Conservation (phyloP, 331 rosid genomes). For the Malus hybrid region DNA sequence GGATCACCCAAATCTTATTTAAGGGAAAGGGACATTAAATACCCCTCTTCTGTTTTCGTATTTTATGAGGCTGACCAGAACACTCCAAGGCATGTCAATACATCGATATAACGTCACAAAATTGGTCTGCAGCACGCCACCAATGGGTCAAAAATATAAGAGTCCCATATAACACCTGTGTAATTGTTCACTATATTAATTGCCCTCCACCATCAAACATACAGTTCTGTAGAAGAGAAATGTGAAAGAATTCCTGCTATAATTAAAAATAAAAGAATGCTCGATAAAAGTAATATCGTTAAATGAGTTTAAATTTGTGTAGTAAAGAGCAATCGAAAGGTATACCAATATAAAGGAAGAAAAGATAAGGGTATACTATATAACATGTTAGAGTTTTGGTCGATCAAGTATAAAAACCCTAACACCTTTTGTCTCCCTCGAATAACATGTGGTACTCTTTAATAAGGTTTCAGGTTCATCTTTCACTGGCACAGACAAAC, state of each 20-base stretch:
- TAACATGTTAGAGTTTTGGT: too few species aligned
- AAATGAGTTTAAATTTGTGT: too few species aligned
- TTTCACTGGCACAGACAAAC: constrained; percentile 24
- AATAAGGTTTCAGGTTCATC: not conserved
- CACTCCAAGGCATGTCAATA: not conserved
- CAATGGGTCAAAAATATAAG: too few species aligned
- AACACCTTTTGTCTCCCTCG: constrained; percentile 25
- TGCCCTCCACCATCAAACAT: too few species aligned
- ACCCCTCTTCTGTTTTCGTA: not conserved
- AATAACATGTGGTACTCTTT: not conserved
- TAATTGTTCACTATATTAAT: too few species aligned
- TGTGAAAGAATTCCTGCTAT: too few species aligned
- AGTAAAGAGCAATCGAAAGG: not conserved
- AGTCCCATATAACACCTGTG: too few species aligned
- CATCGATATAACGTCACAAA: not conserved
- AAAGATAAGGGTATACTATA: too few species aligned
- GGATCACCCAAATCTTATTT: not conserved
- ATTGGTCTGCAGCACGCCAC: not conserved
- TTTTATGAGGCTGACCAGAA: not conserved
- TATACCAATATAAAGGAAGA: too few species aligned
- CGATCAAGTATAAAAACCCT: constrained; percentile 4
- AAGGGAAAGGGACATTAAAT: not conserved
- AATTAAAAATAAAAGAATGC: too few species aligned
- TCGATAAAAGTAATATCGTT: too few species aligned
- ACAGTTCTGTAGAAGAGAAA: too few species aligned